Base-by-base conservation (phyloP, 2,329 filamentous ascomycete species). In the Tolypocladium tropicale region DNA sequence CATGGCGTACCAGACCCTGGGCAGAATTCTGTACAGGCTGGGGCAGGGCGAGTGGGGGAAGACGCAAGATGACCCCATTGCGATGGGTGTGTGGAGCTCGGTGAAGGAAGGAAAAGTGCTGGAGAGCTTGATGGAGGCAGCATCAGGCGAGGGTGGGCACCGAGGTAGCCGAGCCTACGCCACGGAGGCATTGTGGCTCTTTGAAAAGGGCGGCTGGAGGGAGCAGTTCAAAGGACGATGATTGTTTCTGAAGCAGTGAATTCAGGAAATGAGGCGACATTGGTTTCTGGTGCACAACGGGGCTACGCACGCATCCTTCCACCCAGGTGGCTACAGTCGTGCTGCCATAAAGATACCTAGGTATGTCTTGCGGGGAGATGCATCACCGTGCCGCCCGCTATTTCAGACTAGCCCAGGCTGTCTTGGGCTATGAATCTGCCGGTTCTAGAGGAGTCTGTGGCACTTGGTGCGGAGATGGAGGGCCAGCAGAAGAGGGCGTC, bases 1-100 rank as follows among this genome's bases (percentile, higher is more conserved):
- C 66, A 81, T 97, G 59, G 90, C 94, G 0, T 96, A 90, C 71
- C 93, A 96, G 72, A 93, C 92, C 0, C 76, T 97, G 1, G 94
- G 94, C 0, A 80, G 94, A 23, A 81, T 97, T 6, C 71, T 97
- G 18, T 97, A 89, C 68, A 78, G 92, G 10, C 76, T 99, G 0
- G 93, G 94, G 0, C 81, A 78, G 52, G 91, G 83, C 2, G 80
- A 85, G 58, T 86, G 80, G 76, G 83, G 90, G 1, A 83, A 84
- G 57, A 72, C 68, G 6, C 71, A 70, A 37, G 74, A 85, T 57
- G 77, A 81, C 43, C 78, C 79, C 25, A 74, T 92, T 56, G 86
- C 88, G 16, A 83, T 86, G 67, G 92, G 90, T 0, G 71, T 97
- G n/a, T 97, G 93, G 93, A 76, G 77, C 32, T 85, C 86, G 54